Base-by-base conservation (phyloP, 2,329 filamentous ascomycete species). In the Didymella pinodella region DNA sequence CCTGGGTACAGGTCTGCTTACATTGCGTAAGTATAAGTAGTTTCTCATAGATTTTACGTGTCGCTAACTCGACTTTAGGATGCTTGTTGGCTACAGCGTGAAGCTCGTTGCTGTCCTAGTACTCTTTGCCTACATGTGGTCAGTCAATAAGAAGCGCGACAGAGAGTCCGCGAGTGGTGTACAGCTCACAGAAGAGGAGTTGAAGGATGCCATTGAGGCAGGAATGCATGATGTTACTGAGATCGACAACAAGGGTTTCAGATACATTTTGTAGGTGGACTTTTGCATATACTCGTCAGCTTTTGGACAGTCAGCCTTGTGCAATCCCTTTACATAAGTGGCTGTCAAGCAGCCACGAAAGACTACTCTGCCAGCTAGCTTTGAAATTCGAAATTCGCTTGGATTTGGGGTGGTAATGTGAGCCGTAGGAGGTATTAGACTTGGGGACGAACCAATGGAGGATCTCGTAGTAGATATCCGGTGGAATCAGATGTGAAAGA, bases 161-260 rank as follows among this genome's bases (percentile, higher is more conserved):
- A 54, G 58, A 10, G 67, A 66, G 32, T 78, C 58, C 31, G 61
- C 61, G 28, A 62, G 54, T 29, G 61, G 63, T 1, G 12, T 55
- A 2, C 50, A 45, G 4, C 57, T 65, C 32, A 79, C 57, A 72
- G 77, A 7, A 59, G 68, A 26, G 64, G 75, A 32, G 64, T 78
- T 54, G 77, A 77, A 65, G 63, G 69, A 48, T 46, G 63, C 36
- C 71, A 73, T 68, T 20, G 77, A 80, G 48, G 73, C 72, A 2
- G 78, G 78, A 0, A 81, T 80, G 77, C 69, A 71, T 50, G 78
- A 80, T 53, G 56, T 71, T 36, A 80, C 78, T 0, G 75, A 79
- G 62, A 80, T 79, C 57, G 73, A 80, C 57, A 81, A 81, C 54
- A 79, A 76, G 59, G 71, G 79, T 28, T 81, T 81, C 52, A 63